Conservation (phyloP, 2,329 filamentous ascomycete genomes). For the Hymenoscyphus albidus region DNA sequence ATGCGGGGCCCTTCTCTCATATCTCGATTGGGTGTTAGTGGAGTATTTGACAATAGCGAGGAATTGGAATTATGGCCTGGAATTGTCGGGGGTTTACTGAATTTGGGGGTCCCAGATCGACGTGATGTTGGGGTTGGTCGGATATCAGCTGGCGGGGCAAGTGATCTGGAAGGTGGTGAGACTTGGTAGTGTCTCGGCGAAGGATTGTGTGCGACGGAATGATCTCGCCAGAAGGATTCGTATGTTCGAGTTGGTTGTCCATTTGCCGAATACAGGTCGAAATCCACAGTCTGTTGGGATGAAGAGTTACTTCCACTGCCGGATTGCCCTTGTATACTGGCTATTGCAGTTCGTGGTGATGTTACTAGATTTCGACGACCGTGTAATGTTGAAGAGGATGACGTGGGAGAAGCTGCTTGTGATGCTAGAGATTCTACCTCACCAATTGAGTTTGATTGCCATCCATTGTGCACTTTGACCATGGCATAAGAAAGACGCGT, state of each 20-base stretch:
- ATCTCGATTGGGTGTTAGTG: slow-evolving; percentile 27
- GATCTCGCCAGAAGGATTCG: slow-evolving; percentile 45
- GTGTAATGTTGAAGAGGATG: slow-evolving; percentile 54
- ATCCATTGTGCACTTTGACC: slow-evolving; percentile 87
- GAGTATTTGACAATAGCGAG: slow-evolving; percentile 23
- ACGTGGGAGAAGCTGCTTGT: slow-evolving; percentile 59
- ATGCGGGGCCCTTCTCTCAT: slow-evolving; percentile 36
- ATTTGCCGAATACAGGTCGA: slow-evolving; percentile 35
- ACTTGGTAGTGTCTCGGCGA: slow-evolving; percentile 38
- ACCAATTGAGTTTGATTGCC: slow-evolving; percentile 74
- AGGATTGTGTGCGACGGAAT: slow-evolving; percentile 35
- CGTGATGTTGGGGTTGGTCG: slow-evolving; percentile 28
- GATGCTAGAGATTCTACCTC: slow-evolving; percentile 74
- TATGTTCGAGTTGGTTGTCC: slow-evolving; percentile 37
- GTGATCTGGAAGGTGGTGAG: slow-evolving; percentile 45
- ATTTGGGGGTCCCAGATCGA: slow-evolving; percentile 32
- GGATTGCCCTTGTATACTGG: slow-evolving; percentile 34
- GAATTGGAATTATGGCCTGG: slow-evolving; percentile 30
- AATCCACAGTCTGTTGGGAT: slow-evolving; percentile 27
- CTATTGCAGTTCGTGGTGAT: slow-evolving; percentile 48
- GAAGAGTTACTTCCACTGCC: slow-evolving; percentile 14
- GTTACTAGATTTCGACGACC: slow-evolving; percentile 48
- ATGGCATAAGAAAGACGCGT: slow-evolving; percentile 88
- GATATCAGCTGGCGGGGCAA: slow-evolving; percentile 40
- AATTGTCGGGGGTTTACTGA: slow-evolving; percentile 30